phyloP scores from a whole-genome alignment of 2,329 filamentous ascomycete genomes.

The Colletotrichum abscissum region DNA sequence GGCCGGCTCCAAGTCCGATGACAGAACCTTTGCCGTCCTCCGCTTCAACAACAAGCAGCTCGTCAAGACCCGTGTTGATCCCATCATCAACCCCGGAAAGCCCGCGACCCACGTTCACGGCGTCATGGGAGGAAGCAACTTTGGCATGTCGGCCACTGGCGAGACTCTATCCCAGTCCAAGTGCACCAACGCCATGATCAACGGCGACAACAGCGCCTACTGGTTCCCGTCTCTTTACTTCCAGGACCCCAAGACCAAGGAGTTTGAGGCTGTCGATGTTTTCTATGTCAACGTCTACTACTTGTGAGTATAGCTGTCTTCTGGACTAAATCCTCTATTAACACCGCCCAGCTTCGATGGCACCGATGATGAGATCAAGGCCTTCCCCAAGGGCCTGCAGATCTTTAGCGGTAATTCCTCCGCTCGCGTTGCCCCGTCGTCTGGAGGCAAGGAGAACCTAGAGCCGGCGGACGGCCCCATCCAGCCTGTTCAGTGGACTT shows the following conservation, averaged over 20 bases:
- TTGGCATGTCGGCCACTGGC: conserved; percentile 71
- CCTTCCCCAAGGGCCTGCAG: conserved; percentile 78
- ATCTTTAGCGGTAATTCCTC: conserved; percentile 76
- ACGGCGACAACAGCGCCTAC: conserved; percentile 79
- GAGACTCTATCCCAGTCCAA: conserved; percentile 68
- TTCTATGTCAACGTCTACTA: conserved; percentile 85
- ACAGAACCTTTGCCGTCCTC: conserved; percentile 73
- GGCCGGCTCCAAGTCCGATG: conserved; percentile 52
- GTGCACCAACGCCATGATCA: conserved; percentile 78
- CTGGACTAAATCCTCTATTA: conserved; percentile 36
- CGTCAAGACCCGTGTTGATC: conserved; percentile 73
- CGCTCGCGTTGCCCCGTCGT: conserved; percentile 66
- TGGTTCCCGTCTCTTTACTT: conserved; percentile 82
- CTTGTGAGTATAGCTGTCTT: conserved; percentile 58
- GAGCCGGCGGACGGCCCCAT: conserved; percentile 63
- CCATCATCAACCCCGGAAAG: conserved; percentile 72
- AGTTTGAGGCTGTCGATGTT: conserved; percentile 73
- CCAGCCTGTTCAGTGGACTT: conserved; percentile 69
- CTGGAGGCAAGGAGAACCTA: conserved; percentile 60
- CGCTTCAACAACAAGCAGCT: conserved; percentile 75
- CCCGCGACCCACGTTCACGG: conserved; percentile 74
- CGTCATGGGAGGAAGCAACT: conserved; percentile 77
- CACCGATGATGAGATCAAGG: conserved; percentile 72
- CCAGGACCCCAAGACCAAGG: conserved; percentile 69
- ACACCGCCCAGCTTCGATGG: conserved; percentile 63